A percentile compares a stretch with the other conserved stretches of the same genome.
Conservation (phyloP, 768 basidiomycete species). For the Lentinula lateritia region DNA sequence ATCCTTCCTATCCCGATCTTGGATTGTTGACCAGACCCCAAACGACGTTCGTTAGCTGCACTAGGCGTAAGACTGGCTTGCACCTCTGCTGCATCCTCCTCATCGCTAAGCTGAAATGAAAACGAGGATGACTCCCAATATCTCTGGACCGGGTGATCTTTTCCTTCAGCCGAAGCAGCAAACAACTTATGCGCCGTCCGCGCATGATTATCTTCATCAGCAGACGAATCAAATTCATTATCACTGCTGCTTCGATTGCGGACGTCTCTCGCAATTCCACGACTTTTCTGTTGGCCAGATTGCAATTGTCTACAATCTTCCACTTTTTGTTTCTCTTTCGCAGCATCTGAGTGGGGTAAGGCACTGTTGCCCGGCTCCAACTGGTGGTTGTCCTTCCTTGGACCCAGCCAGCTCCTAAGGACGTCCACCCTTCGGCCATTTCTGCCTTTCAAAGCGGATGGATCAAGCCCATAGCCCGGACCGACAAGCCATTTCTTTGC, state of each 20-base stretch:
- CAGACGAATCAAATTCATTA: constrained; percentile 27
- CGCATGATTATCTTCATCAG: constrained; percentile 41
- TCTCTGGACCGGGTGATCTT: constrained; percentile 6
- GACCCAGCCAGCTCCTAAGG: not conserved
- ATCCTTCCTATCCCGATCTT: not conserved
- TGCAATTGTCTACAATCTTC: not conserved
- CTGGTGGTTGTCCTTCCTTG: not conserved
- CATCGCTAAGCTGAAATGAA: not conserved
- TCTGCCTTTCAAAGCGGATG: not conserved
- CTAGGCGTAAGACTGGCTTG: not conserved
- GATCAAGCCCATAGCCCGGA: not conserved
- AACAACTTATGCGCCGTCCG: constrained; percentile 55
- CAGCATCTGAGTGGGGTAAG: not conserved
- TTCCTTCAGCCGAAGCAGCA: constrained; percentile 18
- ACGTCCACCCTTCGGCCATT: not conserved
- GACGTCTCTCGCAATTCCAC: not conserved
- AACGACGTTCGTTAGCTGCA: not conserved
- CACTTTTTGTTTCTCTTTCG: not conserved
- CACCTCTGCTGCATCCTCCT: not conserved
- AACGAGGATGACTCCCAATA: not conserved
- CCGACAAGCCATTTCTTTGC: not conserved
- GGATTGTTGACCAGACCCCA: not conserved
- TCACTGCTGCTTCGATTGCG: constrained; percentile 36
- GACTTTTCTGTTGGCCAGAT: not conserved
- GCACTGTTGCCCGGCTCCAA: not conserved